These are phyloP conservation scores for Neurospora sublineolata DNA, from an alignment of 495 filamentous ascomycete species.

Conservation along the genomic window DNA sequence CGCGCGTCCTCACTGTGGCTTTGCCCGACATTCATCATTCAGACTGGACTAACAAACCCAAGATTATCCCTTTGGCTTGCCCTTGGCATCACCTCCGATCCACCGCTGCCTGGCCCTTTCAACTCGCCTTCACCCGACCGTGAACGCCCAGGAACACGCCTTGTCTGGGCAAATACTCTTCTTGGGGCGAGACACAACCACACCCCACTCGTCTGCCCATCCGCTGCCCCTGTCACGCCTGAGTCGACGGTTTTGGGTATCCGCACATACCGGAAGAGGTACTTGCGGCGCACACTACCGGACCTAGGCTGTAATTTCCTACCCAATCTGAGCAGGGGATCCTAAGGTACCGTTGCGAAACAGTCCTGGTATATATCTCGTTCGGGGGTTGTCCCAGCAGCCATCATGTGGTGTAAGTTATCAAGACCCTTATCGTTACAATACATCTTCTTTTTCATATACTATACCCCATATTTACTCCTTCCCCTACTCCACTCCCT, in stretches of 20 bases:
- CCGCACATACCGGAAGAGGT: background rate
- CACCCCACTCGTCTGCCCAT: background rate
- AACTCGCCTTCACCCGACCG: background rate
- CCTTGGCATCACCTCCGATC: background rate
- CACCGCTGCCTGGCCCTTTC: background rate
- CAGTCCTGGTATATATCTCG: background rate
- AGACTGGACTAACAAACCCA: background rate
- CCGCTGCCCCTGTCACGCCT: background rate
- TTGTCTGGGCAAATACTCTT: background rate
- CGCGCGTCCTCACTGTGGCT: background rate
- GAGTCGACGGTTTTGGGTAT: background rate
- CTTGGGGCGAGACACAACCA: background rate
- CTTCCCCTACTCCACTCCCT: background rate
- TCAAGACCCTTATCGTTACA: background rate
- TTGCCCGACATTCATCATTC: background rate
- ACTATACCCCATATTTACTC: background rate
- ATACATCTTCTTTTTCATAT: background rate
- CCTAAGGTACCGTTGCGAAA: background rate
- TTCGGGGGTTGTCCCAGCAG: background rate
- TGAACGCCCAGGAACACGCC: background rate
- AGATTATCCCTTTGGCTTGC: background rate
- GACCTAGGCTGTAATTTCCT: background rate
- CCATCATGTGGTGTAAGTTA: background rate
- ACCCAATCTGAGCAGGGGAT: background rate
- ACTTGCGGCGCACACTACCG: background rate